A percentile compares a stretch with the other conserved stretches of the same genome.
Evolutionary conservation across 1,284 basidiomycete species (phyloP).

Genomic region (Ganoderma leucocontextum): DNA sequence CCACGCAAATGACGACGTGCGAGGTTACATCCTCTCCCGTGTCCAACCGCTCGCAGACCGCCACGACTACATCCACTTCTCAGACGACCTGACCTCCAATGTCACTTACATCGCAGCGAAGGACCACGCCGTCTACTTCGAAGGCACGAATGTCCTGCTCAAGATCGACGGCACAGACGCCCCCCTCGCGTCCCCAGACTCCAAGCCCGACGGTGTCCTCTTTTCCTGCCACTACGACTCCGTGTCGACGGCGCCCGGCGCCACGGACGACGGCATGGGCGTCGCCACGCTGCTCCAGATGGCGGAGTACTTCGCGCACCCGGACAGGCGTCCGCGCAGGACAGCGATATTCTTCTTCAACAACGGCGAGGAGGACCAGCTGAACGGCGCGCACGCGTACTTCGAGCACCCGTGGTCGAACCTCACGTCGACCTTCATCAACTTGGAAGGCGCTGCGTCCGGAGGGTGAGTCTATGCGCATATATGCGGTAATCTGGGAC

Average conservation of each 20-base stretch:
- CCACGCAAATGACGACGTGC: slow-evolving; percentile 75
- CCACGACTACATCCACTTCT: slow-evolving; percentile 55
- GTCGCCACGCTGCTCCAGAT: slow-evolving; percentile 73
- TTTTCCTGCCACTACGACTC: slow-evolving; percentile 86
- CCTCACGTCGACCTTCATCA: slow-evolving; percentile 71
- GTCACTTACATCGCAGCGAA: slow-evolving; percentile 53
- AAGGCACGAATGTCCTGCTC: slow-evolving; percentile 77
- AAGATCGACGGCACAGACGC: slow-evolving; percentile 67
- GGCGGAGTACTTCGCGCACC: slow-evolving; percentile 62
- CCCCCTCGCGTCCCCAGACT: slow-evolving; percentile 13
- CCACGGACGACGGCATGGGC: slow-evolving; percentile 82
- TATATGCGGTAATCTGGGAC: background rate
- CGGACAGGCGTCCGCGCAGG: slow-evolving; percentile 51
- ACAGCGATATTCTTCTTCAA: slow-evolving; percentile 84
- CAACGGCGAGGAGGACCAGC: slow-evolving; percentile 81
- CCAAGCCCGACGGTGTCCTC: slow-evolving; percentile 58
- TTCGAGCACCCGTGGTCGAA: slow-evolving; percentile 77
- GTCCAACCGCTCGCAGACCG: slow-evolving; percentile 54
- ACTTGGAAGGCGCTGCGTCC: slow-evolving; percentile 82
- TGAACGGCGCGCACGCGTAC: slow-evolving; percentile 75
- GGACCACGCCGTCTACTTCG: slow-evolving; percentile 61
- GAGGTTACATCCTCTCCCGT: slow-evolving; percentile 62
- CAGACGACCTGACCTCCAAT: slow-evolving; percentile 66
- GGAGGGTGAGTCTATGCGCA: slow-evolving; percentile 66
- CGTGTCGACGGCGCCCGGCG: slow-evolving; percentile 77